phyloP scores from a whole-genome alignment of 495 filamentous ascomycete species.

The Aspergillus sclerotioniger region DNA sequence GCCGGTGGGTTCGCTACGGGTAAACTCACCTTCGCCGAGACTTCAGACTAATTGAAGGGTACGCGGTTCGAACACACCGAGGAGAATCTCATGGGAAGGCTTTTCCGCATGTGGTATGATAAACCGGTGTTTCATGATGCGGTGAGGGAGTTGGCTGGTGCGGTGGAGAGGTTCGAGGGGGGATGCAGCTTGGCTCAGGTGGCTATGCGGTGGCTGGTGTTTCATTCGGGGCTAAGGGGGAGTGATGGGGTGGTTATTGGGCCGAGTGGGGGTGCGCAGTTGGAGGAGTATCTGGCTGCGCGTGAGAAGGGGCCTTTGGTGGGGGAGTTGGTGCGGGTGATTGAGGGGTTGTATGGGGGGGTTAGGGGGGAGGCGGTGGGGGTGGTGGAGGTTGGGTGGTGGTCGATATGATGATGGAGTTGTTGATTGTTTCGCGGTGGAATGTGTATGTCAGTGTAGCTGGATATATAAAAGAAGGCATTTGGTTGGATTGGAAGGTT shows the following conservation, averaged over 20 bases:
- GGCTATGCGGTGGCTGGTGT: constrained; percentile 31
- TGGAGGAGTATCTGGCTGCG: constrained; percentile 13
- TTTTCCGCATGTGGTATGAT: constrained; percentile 23
- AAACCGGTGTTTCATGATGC: constrained; percentile 23
- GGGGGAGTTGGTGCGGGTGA: background rate
- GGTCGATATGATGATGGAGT: constrained; percentile 6
- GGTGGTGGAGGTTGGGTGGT: constrained; percentile 17
- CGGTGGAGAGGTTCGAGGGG: background rate
- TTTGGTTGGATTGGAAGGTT: no score
- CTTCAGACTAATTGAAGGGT: constrained; percentile 13
- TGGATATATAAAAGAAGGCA: no score
- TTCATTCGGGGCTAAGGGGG: constrained; percentile 24
- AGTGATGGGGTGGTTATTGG: constrained; percentile 32
- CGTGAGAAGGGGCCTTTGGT: constrained; percentile 10
- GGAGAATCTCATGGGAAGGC: constrained; percentile 21
- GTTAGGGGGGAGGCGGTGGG: constrained; percentile 4
- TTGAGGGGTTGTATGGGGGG: constrained; percentile 3
- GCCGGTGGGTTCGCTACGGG: constrained; percentile 51
- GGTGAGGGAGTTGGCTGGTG: constrained; percentile 10
- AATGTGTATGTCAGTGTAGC: no score
- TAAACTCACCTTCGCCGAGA: constrained; percentile 26
- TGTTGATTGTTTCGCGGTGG: no score
- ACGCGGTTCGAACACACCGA: constrained; percentile 28
- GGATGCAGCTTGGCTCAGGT: constrained; percentile 18
- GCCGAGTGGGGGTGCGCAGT: constrained; percentile 22